A percentile compares a stretch with the other conserved stretches of the same genome.
phyloP scores from a whole-genome alignment of 106 monocot species.

The Allium fistulosum region DNA sequence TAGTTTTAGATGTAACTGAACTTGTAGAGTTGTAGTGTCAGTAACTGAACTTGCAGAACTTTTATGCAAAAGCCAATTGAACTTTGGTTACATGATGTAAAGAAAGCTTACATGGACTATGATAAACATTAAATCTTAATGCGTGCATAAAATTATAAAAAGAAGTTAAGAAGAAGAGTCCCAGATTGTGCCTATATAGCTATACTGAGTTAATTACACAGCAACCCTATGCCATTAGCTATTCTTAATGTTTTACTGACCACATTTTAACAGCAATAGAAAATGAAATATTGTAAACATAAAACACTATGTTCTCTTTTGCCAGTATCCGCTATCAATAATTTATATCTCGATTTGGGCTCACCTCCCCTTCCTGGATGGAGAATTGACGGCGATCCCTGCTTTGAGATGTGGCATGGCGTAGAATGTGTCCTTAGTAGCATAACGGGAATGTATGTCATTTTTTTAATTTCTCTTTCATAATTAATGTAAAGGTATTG shows the following conservation, averaged over 20 bases:
- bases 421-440: slow-evolving; percentile 68
- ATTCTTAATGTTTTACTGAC: slow-evolving; percentile 3
- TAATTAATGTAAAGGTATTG: too few relatives aligned
- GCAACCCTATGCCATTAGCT: not conserved
- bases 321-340: slow-evolving; percentile 76
- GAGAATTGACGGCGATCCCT: slow-evolving; percentile 84
- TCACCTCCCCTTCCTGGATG: slow-evolving; percentile 87
- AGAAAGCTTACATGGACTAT: too few relatives aligned
- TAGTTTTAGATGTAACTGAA: too few relatives aligned
- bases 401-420: slow-evolving; percentile 79
- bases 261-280: too few relatives aligned
- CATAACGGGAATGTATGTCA: slow-evolving; percentile 71
- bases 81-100: too few relatives aligned
- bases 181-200: not conserved
- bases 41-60: too few relatives aligned
- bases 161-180: not conserved
- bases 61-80: too few relatives aligned
- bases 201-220: not conserved
- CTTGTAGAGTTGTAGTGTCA: too few relatives aligned
- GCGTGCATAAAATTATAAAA: not conserved
- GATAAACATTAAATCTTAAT: too few relatives aligned
- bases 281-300: too few relatives aligned
- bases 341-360: slow-evolving; percentile 53
- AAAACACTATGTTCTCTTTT: not conserved
- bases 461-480: not conserved